Conservation (phyloP, 805 yeast genomes). For the Tetrapisispora taiwanensis region DNA sequence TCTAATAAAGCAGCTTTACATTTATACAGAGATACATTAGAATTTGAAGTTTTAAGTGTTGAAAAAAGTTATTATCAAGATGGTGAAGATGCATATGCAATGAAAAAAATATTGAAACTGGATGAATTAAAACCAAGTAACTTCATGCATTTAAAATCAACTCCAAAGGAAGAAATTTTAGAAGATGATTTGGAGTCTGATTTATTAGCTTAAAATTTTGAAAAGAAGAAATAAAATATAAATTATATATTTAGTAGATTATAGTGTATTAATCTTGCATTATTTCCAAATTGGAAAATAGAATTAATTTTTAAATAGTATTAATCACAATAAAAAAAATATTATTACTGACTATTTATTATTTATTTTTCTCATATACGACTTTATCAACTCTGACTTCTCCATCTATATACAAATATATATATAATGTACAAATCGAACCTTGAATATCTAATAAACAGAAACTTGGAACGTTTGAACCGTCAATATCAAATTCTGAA, state of each 20-base stretch:
- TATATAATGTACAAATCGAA: conserved; percentile 64
- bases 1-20: conserved; percentile 91
- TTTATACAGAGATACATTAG: conserved; percentile 74
- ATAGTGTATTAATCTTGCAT: not conserved
- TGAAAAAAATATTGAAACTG: conserved; percentile 60
- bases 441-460: conserved; percentile 84
- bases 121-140: conserved; percentile 53
- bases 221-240: not conserved
- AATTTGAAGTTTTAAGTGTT: conserved; percentile 71
- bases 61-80: conserved; percentile 91
- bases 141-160: conserved; percentile 32
- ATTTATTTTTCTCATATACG: conserved; percentile 51
- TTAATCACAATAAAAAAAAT: not conserved
- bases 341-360: conserved; percentile 9
- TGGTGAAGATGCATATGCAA: conserved; percentile 95
- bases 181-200: conserved; percentile 50
- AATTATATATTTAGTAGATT: not conserved
- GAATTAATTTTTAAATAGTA: not conserved
- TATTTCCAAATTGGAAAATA: not conserved
- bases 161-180: conserved; percentile 21
- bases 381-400: conserved; percentile 90
- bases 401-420: conserved; percentile 69
- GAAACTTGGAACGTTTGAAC: conserved; percentile 64
- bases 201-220: conserved; percentile 31
- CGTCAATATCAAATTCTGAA: conserved; percentile 17